A percentile compares a stretch with the other conserved stretches of the same genome.
phyloP scores from a whole-genome alignment of 2,329 filamentous ascomycete species.

The Ascosphaera apis region DNA sequence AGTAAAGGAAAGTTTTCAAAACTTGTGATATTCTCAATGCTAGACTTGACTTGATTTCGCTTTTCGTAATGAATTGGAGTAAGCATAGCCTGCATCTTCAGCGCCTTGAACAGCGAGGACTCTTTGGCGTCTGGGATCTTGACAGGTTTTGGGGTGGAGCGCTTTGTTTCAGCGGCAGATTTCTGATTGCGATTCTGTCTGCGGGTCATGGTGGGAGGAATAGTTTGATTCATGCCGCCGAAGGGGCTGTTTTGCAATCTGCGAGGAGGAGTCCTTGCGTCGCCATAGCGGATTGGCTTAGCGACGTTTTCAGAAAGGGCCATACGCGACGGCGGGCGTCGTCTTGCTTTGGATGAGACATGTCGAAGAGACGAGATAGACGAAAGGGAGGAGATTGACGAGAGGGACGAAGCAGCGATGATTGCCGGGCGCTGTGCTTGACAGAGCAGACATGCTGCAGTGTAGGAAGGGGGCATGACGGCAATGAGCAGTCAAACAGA shows the following conservation, averaged over 20 bases:
- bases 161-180: slow-evolving; percentile 21
- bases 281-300: slow-evolving; percentile 7
- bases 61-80: slow-evolving; percentile 54
- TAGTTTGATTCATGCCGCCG: slow-evolving; percentile 34
- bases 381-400: no score
- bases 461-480: slow-evolving; percentile 5
- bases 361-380: no score
- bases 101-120: slow-evolving; percentile 43
- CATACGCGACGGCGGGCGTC: slow-evolving; percentile 15
- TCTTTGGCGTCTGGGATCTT: slow-evolving; percentile 21
- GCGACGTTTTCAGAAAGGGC: slow-evolving; percentile 18
- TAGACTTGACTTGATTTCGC: slow-evolving; percentile 36
- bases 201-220: slow-evolving; percentile 21
- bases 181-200: slow-evolving; percentile 14
- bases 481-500: neutral
- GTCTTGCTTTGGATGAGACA: no score
- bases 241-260: slow-evolving; percentile 30
- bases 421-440: slow-evolving; percentile 11
- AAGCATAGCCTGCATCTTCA: slow-evolving; percentile 81
- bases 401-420: no score
- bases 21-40: slow-evolving; percentile 41
- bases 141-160: slow-evolving; percentile 11
- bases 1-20: slow-evolving; percentile 67
- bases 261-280: slow-evolving; percentile 16
- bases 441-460: slow-evolving; percentile 13